These are phyloP conservation scores for Xylaria sp. DNA, from an alignment of 2,329 filamentous ascomycete species.

Conservation along the genomic window DNA sequence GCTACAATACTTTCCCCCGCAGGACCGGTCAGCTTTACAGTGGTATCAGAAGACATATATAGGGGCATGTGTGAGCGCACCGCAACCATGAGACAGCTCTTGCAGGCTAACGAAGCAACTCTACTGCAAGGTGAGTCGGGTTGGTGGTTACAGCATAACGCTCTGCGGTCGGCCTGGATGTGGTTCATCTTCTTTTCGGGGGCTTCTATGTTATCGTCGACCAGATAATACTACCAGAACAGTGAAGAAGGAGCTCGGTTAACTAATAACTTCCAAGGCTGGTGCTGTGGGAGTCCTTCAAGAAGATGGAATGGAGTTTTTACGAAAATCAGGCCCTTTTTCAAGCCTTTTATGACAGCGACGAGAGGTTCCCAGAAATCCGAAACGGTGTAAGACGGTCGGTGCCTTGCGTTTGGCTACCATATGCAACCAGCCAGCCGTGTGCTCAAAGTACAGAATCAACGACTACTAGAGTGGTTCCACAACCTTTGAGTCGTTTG, in stretches of 20 bases:
- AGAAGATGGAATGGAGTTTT: not conserved
- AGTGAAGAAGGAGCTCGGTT: not conserved
- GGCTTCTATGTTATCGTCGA: constrained; percentile 1
- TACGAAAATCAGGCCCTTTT: not conserved
- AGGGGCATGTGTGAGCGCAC: constrained; percentile 15
- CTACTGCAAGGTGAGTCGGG: constrained; percentile 14
- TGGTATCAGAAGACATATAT: not conserved
- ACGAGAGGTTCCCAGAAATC: not conserved
- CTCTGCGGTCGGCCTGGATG: not conserved
- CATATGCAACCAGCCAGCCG: not conserved
- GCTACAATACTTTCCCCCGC: constrained; percentile 52
- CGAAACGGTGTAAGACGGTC: not conserved
- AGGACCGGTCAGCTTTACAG: not conserved
- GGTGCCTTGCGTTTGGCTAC: not conserved
- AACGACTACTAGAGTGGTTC: not conserved
- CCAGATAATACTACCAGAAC: not conserved
- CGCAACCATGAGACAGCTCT: constrained; percentile 32
- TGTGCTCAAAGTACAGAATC: not conserved
- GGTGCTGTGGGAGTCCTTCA: not conserved
- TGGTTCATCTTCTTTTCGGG: not conserved
- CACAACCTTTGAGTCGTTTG: constrained; percentile 1
- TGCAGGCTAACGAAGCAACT: constrained; percentile 28
- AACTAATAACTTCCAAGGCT: not conserved
- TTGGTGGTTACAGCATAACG: constrained; percentile 26
- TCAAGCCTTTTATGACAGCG: not conserved